A percentile compares a stretch with the other conserved stretches of the same genome.
phyloP scores from a whole-genome alignment of 805 yeast species.

The Saccharomycopsis sp. region DNA sequence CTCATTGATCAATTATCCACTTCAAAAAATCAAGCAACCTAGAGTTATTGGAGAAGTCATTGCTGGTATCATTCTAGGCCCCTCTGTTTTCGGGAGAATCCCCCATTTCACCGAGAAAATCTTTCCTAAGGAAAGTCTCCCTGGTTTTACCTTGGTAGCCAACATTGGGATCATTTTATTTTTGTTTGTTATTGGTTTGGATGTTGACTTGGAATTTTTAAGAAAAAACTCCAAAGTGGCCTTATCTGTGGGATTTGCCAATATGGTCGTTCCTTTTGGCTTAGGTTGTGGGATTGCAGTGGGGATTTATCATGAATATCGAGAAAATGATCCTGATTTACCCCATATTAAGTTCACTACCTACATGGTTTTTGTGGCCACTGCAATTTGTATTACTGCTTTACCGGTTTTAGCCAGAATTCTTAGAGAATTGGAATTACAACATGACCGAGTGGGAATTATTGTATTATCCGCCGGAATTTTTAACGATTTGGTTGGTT shows the following conservation, averaged over 20 bases:
- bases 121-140: conserved; percentile 53
- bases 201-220: conserved; percentile 61
- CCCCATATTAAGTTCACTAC: conserved; percentile 51
- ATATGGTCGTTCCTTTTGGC: conserved; percentile 73
- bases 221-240: conserved; percentile 53
- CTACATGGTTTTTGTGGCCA: conserved; percentile 71
- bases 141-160: conserved; percentile 57
- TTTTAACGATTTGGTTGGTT: conserved; percentile 67
- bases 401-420: conserved; percentile 79
- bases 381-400: conserved; percentile 77
- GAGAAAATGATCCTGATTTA: conserved; percentile 22
- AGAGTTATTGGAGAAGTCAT: conserved; percentile 75
- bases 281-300: conserved; percentile 63
- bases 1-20: conserved; percentile 49
- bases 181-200: conserved; percentile 68
- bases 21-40: conserved; percentile 59
- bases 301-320: conserved; percentile 54
- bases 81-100: conserved; percentile 62
- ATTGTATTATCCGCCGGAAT: conserved; percentile 79
- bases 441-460: conserved; percentile 62
- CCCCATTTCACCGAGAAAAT: conserved; percentile 56
- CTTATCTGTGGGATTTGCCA: conserved; percentile 53
- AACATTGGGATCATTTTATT: conserved; percentile 67
- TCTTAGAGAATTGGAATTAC: conserved; percentile 57
- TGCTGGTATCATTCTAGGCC: conserved; percentile 67